These are phyloP conservation scores for Cajanus cajan DNA, from an alignment of 306 rosid species.

Conservation along the genomic window DNA sequence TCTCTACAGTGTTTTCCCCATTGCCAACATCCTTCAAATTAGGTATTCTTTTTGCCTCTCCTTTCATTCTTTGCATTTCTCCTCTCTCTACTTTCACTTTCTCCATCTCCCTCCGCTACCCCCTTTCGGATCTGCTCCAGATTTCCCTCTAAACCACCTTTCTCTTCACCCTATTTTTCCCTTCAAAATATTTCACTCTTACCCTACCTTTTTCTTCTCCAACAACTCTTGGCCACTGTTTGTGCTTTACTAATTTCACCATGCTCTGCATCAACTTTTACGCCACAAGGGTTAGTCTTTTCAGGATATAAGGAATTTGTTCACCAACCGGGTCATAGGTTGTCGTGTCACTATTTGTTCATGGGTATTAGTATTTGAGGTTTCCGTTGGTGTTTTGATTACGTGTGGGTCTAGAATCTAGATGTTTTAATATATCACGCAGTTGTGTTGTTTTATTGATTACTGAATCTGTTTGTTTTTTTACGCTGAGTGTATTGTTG, in stretches of 20 bases:
- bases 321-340: not conserved
- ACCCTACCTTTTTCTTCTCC: constrained; percentile 12
- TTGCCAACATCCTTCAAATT: constrained; percentile 51
- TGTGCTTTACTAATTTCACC: constrained; percentile 32
- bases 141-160: constrained; percentile 32
- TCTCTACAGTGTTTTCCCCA: constrained; percentile 40
- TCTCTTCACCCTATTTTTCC: constrained; percentile 30
- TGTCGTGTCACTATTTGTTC: constrained; percentile 26
- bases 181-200: constrained; percentile 21
- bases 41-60: constrained; percentile 54
- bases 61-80: constrained; percentile 46
- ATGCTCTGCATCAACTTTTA: constrained; percentile 32
- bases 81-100: constrained; percentile 22
- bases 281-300: too few species aligned
- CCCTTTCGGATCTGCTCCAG: constrained; percentile 58
- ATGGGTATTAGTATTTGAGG: not conserved
- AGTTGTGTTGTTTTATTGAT: constrained; percentile 5
- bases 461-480: constrained; percentile 29
- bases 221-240: not conserved
- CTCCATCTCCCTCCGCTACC: constrained; percentile 28
- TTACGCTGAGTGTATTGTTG: constrained; percentile 2
- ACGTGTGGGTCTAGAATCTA: not conserved
- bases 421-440: not conserved
- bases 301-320: not conserved
- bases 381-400: not conserved